phyloP scores from a whole-genome alignment of 148 eudicot genomes.

The Polygonum aviculare region DNA sequence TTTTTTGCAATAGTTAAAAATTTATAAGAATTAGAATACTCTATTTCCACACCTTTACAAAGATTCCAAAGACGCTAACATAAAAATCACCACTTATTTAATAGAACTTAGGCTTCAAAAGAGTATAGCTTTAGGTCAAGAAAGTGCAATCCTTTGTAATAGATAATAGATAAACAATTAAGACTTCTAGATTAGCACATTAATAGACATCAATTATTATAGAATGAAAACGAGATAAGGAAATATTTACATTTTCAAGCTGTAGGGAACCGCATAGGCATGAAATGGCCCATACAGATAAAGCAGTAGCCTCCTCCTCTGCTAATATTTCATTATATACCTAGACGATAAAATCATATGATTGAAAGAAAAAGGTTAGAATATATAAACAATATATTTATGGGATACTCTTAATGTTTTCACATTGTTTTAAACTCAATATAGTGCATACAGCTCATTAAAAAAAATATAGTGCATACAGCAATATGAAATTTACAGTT shows the following conservation, averaged over 20 bases:
- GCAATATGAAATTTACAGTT: neutral
- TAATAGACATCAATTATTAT: neutral
- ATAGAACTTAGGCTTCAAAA: neutral
- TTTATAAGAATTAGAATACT: neutral
- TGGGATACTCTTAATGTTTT: neutral
- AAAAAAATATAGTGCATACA: neutral
- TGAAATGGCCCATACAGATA: conserved; percentile 76
- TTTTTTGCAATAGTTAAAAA: neutral
- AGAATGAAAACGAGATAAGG: neutral
- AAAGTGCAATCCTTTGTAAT: neutral
- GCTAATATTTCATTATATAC: conserved; percentile 51
- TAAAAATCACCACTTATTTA: neutral
- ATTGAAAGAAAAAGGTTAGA: neutral
- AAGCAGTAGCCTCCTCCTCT: conserved; percentile 85
- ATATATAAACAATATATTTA: neutral
- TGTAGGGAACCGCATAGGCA: conserved; percentile 80
- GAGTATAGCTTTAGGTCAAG: neutral
- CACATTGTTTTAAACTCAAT: neutral
- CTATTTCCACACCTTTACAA: neutral
- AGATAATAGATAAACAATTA: neutral
- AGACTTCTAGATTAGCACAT: neutral
- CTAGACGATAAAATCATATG: conserved; percentile 22
- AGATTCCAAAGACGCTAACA: neutral
- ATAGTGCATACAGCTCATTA: neutral
- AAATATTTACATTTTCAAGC: conserved; percentile 73